Base-by-base conservation (phyloP, 805 yeast genomes). In the Starmerella davenportii region DNA sequence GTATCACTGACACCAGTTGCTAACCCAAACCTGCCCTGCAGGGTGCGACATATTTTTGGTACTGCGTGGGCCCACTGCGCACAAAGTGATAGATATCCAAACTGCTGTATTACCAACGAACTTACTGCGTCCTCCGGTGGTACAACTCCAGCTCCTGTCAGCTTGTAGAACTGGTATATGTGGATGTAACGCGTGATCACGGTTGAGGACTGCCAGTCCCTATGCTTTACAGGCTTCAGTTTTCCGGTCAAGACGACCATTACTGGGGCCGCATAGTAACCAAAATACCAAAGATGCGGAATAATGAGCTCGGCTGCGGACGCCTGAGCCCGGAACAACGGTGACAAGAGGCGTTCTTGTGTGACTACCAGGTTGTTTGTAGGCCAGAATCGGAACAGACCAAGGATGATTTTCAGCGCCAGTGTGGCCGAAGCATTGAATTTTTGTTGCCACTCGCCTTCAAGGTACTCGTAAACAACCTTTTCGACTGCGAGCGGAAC, bases 221-320 rank as follows among this genome's bases (percentile, higher is more conserved):
- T 32, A 14, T 8, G 16, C 16, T 21, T 28, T 3, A 4, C n/a
- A 2, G 43, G 40, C 27, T 38, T 20, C 18, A 20, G 4, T 7
- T 5, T 5, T 4, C n/a, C 18, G n/a, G 30, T 34, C 5, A 37
- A 30, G 3, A 21, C 5, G 16, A 21, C 21, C 39, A 43, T 35
- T 9, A 45, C 23, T 4, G 38, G 36, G 11, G 19, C 37, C 3
- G 48, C 42, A 3, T 23, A 20, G 3, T 30, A 11, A 2, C 48
- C 48, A 8, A 45, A 30, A 21, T 40, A 43, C 44, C 44, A 45
- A 8, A 45, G 24, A 21, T 45, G 41, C 18, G 47, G 44, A 1
- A 40, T 25, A 3, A 45, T 7, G 3, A 38, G 20, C 4, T 35
- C 40, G 2, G 37, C 35, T 3, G 44, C 44, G 21, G 36, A 15